Evolutionary conservation across 768 basidiomycete species (phyloP), one percentile per base, ranked within the genome.

Genomic region (Paxillus rubicundulus): DNA sequence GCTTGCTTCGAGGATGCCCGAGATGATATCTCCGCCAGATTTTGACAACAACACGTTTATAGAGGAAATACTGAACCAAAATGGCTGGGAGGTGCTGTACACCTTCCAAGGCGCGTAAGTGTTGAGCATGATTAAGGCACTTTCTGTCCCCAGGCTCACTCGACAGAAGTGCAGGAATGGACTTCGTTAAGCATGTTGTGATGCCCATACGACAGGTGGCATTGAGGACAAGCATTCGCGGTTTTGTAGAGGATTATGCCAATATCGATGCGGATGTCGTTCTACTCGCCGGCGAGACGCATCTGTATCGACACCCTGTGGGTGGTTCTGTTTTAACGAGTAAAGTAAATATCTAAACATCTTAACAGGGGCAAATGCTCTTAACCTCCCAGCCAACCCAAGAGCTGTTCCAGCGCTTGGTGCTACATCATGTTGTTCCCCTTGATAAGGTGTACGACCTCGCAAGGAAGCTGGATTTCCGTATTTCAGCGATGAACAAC

Each of bases 51-150:
- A 72, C 14, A 56, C 64, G 3, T 56, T 61, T 9, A 27, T 73
- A 27, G 72, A 72, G 48, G 49, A 59, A 12, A 24, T 69, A 18
- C 47, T 77, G 34, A 64, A 64, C 43, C 54, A 40, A 27, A 61
- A 71, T 10, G 76, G 75, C 8, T 76, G 69, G 66, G 69, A 70
- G 48, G 66, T 70, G n/a, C 46, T 74, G 38, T 64, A 73, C 50
- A 77, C 75, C 28, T 77, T 71, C 58, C 54, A 66, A 27, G 69
- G 73, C 39, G 64, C 66, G 76, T 76, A 53, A 65, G 76, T 69
- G 20, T 44, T 40, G 36, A 40, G 50, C 14, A 24, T 27, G 13
- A 45, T 33, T 20, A 3, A 24, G 18, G n/a, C 8, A 18, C 27
- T 13, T 55, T 24, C 16, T 39, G 3, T n/a, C 13, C 12, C 9